Base-by-base conservation (phyloP, 148 eudicot genomes). In the Oxyria digyna region DNA sequence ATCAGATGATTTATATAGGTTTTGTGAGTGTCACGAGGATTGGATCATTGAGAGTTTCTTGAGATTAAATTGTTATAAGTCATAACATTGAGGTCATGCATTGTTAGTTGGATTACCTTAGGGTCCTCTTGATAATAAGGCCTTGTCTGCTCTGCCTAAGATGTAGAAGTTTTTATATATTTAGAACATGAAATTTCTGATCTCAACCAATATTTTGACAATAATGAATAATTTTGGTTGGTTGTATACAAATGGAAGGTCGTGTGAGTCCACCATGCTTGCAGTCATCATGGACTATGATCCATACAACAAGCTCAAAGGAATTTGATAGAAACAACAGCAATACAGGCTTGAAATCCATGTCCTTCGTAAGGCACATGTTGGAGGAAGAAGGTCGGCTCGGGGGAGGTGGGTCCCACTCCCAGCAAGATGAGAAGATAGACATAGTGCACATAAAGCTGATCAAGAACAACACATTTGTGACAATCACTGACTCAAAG, bases 381-480 rank as follows among this genome's bases (percentile, higher is more conserved):
- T 49, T 83, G 55, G 74, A 72, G 13, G 74, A 67, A 37, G 82
- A 79, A n/a, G 71, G 55, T 50, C 62, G 29, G 11, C 15, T 69
- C 41, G n/a, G 32, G 0, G 6, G 32, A 11, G 11, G 57, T 45
- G 35, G 78, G 40, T 64, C 64, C 42, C n/a, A n/a, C n/a, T 50
- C 77, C 57, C 76, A 65, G n/a, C n/a, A n/a, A 35, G 93, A 87
- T 55, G 73, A 84, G 71, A 81, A 88, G 77, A 79, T 85, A 42
- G 97, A 94, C 75, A 78, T 94, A 15, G 93, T 94, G 38, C 97
- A 87, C 78, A 76, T 94, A 13, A 94, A 90, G 83, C 14, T 94
- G 74, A 78, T 84, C 26, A 84, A 78, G 29, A 94, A 91, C 82
- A 94, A 94, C 67, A 77, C 89, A 8, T 94, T 89, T 79, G 84